Base-by-base conservation (phyloP, 352 stramenopile genomes). In the Phytophthora aleatoria region DNA sequence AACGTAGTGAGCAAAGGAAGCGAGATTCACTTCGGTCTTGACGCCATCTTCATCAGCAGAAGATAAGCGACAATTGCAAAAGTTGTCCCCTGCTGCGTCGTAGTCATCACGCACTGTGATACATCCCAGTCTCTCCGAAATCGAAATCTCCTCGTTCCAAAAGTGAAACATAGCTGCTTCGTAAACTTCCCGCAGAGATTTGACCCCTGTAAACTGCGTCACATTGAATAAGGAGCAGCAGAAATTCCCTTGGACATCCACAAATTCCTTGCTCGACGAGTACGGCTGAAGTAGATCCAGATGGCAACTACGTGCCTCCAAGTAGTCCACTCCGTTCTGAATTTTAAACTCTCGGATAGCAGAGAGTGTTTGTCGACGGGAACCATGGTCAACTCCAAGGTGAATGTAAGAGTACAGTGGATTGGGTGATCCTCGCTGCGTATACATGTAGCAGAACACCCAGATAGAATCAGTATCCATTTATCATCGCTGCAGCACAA, bases 81-180 rank as follows among this genome's bases (percentile, higher is more conserved):
- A 64, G n/a, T 55, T 44, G 26, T 56, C 42, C 39, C 39, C 60
- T 3, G 28, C 42, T 11, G 27, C 26, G 26, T 62, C 45, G 24
- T 71, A 74, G 51, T 73, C 64, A 7, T 82, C 74, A 11, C 71
- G 49, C n/a, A 77, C 55, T 2, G 72, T 81, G 38, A 76, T 68
- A 28, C 61, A 41, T 0, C 72, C 75, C 12, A 81, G 48, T 8
- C 45, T 33, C 56, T 83, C 71, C 0, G 71, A 78, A 42, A 78
- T 66, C 30, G 57, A 73, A 41, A 81, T 81, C 56, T 81, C 73
- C 42, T 69, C 68, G 43, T 75, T 74, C 33, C 51, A 61, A 47
- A 74, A 50, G 60, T 66, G 64, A 33, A 65, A 74, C 33, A 66
- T 56, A 7, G 71, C 55, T 36, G 67, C 64, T 35, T 79, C 50